Conservation (phyloP, 805 yeast genomes). For the Starmerella apicola region DNA sequence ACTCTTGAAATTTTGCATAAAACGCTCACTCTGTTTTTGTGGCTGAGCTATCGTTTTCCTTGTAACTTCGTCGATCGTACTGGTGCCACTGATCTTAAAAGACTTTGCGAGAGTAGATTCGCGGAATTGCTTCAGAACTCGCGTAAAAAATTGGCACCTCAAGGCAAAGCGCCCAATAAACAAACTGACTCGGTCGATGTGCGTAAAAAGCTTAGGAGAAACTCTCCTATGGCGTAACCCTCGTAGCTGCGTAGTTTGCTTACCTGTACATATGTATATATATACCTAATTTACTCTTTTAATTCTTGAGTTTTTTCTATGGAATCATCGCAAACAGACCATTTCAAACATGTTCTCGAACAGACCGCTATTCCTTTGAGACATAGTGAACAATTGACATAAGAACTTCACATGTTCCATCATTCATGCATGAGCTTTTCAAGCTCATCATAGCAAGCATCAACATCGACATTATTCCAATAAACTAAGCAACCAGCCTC, state of each 20-base stretch:
- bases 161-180: not conserved
- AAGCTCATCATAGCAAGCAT: slow-evolving; percentile 9
- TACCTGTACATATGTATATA: too few species aligned
- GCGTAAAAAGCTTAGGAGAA: not conserved
- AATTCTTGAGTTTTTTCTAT: too few species aligned
- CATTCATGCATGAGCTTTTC: slow-evolving; percentile 1
- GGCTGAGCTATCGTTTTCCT: slow-evolving; percentile 85
- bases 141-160: slow-evolving; percentile 3
- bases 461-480: slow-evolving; percentile 14
- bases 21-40: slow-evolving; percentile 53
- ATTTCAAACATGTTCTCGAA: too few species aligned
- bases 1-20: slow-evolving; percentile 56
- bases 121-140: slow-evolving; percentile 29
- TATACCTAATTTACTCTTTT: not conserved
- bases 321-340: too few species aligned
- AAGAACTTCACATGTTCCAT: not conserved
- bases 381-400: too few species aligned
- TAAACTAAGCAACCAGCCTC: slow-evolving; percentile 18
- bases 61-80: slow-evolving; percentile 63
- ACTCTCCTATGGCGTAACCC: too few species aligned
- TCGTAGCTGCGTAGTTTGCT: too few species aligned
- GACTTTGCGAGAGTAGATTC: slow-evolving; percentile 53
- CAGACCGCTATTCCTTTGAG: too few species aligned
- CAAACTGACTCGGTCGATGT: not conserved
- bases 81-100: slow-evolving; percentile 57